Base-by-base conservation (phyloP, 2,329 filamentous ascomycete genomes). In the Exophiala bonariae region DNA sequence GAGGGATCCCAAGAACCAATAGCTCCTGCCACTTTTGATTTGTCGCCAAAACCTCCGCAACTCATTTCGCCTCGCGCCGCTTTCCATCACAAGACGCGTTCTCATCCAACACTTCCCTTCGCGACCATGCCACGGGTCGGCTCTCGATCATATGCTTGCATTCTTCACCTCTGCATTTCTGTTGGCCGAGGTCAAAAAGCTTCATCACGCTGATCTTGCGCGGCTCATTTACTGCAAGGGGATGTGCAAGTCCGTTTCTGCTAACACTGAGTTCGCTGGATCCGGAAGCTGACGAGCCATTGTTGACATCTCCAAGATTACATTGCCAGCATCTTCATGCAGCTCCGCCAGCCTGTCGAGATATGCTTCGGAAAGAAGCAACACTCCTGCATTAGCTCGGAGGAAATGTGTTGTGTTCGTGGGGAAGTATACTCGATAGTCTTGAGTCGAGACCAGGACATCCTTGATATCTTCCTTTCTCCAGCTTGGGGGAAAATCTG, bases 21-120 rank as follows among this genome's bases (percentile, higher is more conserved):
- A 28, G 3, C 30, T 20, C 31, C 10, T 33, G 14, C 11, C 18
- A n/a, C 10, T 36, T 44, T 14, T 44, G 31, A 44, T 44, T 44
- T 31, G 41, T 18, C 31, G 8, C 6, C 17, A n/a, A 33, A 36
- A 16, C 19, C 26, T 30, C 36, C 41, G 18, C 22, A 34, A 34
- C 22, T 45, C 41, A 50, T 50, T 45, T 50, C 41, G n/a, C 30
- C 22, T 37, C 22, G 36, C 47, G 20, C 36, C 41, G 33, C 40
- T n/a, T 20, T 42, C 19, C 20, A 22, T 17, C 32, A n/a, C 23
- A 26, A 6, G 23, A 14, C 26, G 37, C 28, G 37, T 40, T 22
- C 23, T 35, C 26, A 26, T 34, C 41, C 44, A 26, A 48, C 33
- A 26, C 6, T 11, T 26, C 23, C 23, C 23, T 26, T 6, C 23